Conservation (phyloP, 495 filamentous ascomycete genomes). For the Aspergillus bertholletiae region DNA sequence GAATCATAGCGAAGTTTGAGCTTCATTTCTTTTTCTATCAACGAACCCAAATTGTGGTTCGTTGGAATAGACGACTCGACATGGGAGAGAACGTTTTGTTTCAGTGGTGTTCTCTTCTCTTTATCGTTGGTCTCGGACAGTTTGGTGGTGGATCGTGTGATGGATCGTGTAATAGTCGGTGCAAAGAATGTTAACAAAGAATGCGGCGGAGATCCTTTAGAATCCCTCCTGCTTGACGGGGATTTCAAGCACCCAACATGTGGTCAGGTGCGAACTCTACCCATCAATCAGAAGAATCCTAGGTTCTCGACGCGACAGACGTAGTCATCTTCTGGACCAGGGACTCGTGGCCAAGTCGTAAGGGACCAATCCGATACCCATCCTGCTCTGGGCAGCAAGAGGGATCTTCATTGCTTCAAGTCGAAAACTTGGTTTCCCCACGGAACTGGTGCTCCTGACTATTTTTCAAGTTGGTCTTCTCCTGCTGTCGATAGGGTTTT, state of each 20-base stretch:
- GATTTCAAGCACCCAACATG: conserved; percentile 40
- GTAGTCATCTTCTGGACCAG: conserved; percentile 3
- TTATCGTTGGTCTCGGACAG: not conserved
- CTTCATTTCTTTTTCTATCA: not conserved
- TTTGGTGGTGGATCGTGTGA: not conserved
- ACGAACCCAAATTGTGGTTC: not conserved
- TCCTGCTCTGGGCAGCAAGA: not conserved
- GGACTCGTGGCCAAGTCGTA: conserved; percentile 35
- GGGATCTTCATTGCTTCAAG: conserved; percentile 49
- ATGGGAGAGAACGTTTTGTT: not conserved
- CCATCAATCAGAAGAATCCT: conserved; percentile 8
- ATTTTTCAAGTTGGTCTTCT: not conserved
- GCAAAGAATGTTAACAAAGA: not conserved
- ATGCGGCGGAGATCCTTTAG: not conserved
- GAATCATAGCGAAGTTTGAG: not conserved
- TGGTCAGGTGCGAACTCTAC: conserved; percentile 40
- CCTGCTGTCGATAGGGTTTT: not conserved
- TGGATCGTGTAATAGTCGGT: not conserved
- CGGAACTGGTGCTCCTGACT: conserved; percentile 30
- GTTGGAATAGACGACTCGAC: not conserved
- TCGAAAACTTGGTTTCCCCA: conserved; percentile 33
- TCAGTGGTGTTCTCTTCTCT: not conserved
- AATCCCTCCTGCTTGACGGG: conserved; percentile 13
- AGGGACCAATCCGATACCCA: conserved; percentile 43
- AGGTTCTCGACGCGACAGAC: conserved; percentile 17